Evolutionary conservation across 2,329 filamentous ascomycete genomes (phyloP), one percentile per base, ranked within the genome.

Genomic region (Fusarium sambucinum): DNA sequence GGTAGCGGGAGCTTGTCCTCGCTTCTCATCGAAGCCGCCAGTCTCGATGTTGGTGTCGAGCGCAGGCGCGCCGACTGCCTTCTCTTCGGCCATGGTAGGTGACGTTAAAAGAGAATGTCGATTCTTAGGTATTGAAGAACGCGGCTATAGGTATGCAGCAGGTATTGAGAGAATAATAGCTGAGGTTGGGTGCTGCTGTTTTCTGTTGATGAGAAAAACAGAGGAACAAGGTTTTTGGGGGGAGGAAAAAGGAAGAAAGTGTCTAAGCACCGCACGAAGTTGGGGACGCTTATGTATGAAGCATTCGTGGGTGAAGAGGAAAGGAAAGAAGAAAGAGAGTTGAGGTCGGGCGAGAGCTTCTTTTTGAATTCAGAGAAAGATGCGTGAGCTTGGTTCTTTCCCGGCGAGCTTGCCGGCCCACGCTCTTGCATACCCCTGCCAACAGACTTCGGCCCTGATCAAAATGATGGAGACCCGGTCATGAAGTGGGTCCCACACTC

Each of bases 1-100:
- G 59, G 71, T 48, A 23, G 80, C 67, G 42, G 80, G 67, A 60
- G 63, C 72, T 58, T 76, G 74, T 69, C 77, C 80, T 59, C 79
- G 80, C 83, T 90, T 90, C 83, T 91, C 89, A 78, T 89, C 85
- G 78, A 90, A 90, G 77, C 83, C 81, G 71, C 87, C 88, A 71
- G 86, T 86, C 78, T 89, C 87, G 74, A 90, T 89, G 78, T 85
- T 85, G 76, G 88, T 89, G 76, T 87, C 84, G 73, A 90, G 82
- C 80, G 86, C 86, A 73, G 86, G 86, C 70, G 84, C 82, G 77
- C 80, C 81, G 79, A 80, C 77, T 72, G 78, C 76, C 75, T 83
- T 83, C 75, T 82, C 79, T 77, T 89, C 86, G 75, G 86, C 86
- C 87, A 89, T 88, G 46, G 62, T 55, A 55, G 61, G 54, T 54